A percentile compares a stretch with the other conserved stretches of the same genome.
Conservation (phyloP, 257 asterid genomes). For the Solanum sejunctum region DNA sequence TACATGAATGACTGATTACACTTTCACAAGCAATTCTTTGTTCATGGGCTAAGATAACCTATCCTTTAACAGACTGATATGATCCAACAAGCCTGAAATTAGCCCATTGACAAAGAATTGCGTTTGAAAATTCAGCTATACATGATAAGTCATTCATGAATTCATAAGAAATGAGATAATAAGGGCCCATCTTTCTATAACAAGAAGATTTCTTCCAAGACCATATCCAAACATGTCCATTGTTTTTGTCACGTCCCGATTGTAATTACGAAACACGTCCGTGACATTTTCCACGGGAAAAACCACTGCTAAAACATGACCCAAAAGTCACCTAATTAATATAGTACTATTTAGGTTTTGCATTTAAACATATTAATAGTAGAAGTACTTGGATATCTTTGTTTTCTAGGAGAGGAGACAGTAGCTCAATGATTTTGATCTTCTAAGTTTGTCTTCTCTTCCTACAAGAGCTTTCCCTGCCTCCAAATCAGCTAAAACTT, state of each 20-base stretch:
- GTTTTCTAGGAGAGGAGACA: neutral
- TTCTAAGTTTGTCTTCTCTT: neutral
- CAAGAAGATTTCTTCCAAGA: neutral
- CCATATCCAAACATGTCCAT: neutral
- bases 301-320: neutral
- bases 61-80: neutral
- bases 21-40: neutral
- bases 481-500: neutral
- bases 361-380: neutral
- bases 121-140: neutral
- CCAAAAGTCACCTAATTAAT: neutral
- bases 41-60: neutral
- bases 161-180: neutral
- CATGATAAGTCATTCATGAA: neutral
- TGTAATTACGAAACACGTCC: no score
- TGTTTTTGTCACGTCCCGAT: no score
- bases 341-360: neutral
- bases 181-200: neutral
- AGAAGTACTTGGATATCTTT: neutral
- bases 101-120: neutral
- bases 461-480: neutral
- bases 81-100: neutral
- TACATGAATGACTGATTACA: neutral
- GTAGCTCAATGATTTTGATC: neutral
- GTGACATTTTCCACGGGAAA: neutral